phyloP scores from a whole-genome alignment of 805 yeast genomes.

The Zygosaccharomyces rouxii region DNA sequence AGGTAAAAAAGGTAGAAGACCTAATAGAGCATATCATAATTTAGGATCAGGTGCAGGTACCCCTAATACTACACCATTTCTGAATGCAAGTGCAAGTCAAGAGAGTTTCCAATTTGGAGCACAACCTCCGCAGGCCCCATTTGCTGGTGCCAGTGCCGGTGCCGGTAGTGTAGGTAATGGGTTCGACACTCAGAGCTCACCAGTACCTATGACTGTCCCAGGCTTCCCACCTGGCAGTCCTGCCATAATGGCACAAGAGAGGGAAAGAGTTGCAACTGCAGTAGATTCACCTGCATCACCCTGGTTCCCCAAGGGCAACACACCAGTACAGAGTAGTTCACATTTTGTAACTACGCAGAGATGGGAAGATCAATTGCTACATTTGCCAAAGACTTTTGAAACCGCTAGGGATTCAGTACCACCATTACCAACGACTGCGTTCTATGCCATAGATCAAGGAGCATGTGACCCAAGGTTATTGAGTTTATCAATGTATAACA shows the following conservation, averaged over 20 bases:
- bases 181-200: conserved; percentile 7
- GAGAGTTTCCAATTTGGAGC: conserved; percentile 9
- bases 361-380: conserved; percentile 35
- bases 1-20: conserved; percentile 28
- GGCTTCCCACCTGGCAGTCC: conserved; percentile 13
- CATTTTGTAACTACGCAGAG: conserved; percentile 34
- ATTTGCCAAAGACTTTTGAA: conserved; percentile 46
- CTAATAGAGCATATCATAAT: conserved; percentile 31
- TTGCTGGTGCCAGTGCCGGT: conserved; percentile 4
- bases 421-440: conserved; percentile 75
- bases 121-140: conserved; percentile 10
- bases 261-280: neutral
- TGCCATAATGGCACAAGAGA: conserved; percentile 11
- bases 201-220: conserved; percentile 12
- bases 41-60: conserved; percentile 17
- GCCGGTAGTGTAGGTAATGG: neutral
- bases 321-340: conserved; percentile 18
- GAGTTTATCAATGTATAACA: conserved; percentile 73
- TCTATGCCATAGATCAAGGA: conserved; percentile 73
- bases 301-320: conserved; percentile 4
- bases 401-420: conserved; percentile 78
- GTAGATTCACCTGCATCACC: conserved; percentile 2
- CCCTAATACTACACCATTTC: conserved; percentile 12
- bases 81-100: conserved; percentile 8
- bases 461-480: conserved; percentile 75